phyloP scores from a whole-genome alignment of 148 eudicot genomes.

The Pouteria glomerata region DNA sequence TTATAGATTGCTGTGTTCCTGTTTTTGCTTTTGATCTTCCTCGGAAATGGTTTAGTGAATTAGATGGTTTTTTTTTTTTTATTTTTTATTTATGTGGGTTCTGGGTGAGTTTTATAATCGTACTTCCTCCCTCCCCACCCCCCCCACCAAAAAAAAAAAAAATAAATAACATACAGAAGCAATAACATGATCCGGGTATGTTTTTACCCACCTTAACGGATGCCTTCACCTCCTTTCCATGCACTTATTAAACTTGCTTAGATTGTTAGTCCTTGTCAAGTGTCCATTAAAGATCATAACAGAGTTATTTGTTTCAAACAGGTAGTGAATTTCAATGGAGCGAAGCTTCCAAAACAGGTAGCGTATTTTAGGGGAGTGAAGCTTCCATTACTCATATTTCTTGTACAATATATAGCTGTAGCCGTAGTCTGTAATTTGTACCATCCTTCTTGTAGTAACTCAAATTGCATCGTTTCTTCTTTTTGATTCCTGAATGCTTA shows the following conservation, averaged over 20 bases:
- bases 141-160: neutral
- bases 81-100: too few species aligned
- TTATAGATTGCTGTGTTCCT: too few species aligned
- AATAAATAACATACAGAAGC: neutral
- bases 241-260: neutral
- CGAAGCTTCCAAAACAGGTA: constrained; percentile 15
- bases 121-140: too few species aligned
- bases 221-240: neutral
- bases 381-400: constrained; percentile 6
- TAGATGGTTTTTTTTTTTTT: too few species aligned
- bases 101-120: neutral
- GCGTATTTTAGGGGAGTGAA: neutral
- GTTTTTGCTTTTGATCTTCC: too few species aligned
- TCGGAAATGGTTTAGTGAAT: too few species aligned
- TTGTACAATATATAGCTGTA: constrained; percentile 18
- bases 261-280: neutral
- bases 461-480: neutral
- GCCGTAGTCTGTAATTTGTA: constrained; percentile 9
- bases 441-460: neutral
- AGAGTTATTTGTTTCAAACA: neutral
- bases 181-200: neutral
- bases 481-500: neutral
- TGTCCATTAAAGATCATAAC: constrained; percentile 2
- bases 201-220: neutral
- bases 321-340: constrained; percentile 2